Evolutionary conservation across 2,329 filamentous ascomycete species (phyloP).

Genomic region (Corynespora cassiicola): DNA sequence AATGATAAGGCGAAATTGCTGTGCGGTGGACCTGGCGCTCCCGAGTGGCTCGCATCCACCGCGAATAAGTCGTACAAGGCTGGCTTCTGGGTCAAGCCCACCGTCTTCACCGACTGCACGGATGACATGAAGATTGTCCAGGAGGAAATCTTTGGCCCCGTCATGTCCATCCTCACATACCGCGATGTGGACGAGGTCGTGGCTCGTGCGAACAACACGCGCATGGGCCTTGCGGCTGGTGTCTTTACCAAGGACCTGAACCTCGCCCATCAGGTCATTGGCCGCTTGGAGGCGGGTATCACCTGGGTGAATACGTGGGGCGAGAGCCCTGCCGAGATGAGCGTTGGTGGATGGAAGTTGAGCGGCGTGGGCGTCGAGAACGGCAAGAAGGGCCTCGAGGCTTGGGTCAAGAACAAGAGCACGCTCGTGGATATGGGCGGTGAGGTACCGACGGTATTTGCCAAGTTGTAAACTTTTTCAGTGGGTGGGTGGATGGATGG

Average conservation of each 20-base stretch:
- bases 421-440: conserved; percentile 84
- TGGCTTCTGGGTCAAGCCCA: conserved; percentile 87
- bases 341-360: conserved; percentile 90
- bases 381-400: conserved; percentile 76
- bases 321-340: conserved; percentile 91
- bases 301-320: conserved; percentile 96
- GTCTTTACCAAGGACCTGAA: conserved; percentile 82
- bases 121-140: conserved; percentile 80
- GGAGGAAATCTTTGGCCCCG: conserved; percentile 90
- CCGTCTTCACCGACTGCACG: conserved; percentile 84
- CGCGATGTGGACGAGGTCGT: conserved; percentile 73
- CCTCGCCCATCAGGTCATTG: conserved; percentile 73
- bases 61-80: conserved; percentile 52
- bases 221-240: conserved; percentile 81
- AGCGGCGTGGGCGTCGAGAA: conserved; percentile 90
- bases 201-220: conserved; percentile 75
- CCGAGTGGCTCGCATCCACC: conserved; percentile 53
- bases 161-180: conserved; percentile 82
- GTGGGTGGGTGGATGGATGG: no score
- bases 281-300: conserved; percentile 79
- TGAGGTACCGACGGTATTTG: conserved; percentile 72
- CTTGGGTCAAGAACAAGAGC: conserved; percentile 87
- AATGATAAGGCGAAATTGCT: conserved; percentile 76
- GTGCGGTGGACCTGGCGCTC: conserved; percentile 70
- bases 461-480: conserved; percentile 36